phyloP scores from a whole-genome alignment of 2,329 filamentous ascomycete genomes.

The Alternaria viburni region DNA sequence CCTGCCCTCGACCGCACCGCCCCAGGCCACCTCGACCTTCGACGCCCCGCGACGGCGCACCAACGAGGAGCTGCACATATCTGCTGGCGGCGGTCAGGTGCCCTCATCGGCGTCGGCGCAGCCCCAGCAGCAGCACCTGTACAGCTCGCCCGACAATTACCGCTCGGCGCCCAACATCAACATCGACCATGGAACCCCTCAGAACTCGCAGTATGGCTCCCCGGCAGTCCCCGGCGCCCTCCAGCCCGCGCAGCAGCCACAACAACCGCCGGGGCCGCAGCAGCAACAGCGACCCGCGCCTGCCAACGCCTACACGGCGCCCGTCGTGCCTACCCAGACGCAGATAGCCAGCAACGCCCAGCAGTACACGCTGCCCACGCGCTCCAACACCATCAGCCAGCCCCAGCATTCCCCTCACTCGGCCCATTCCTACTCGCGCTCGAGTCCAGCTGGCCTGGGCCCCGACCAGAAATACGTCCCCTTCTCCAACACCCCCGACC shows the following conservation, averaged over 20 bases:
- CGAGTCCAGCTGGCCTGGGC: conserved; percentile 73
- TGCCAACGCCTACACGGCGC: conserved; percentile 63
- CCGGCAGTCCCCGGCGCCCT: conserved; percentile 64
- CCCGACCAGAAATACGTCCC: conserved; percentile 68
- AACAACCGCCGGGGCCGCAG: conserved; percentile 1
- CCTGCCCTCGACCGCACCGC: conserved; percentile 38
- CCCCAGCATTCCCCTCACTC: conserved; percentile 49
- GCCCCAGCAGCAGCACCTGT: conserved; percentile 45
- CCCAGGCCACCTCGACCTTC: conserved; percentile 54
- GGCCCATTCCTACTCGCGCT: conserved; percentile 73
- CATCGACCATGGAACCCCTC: conserved; percentile 63
- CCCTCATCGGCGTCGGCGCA: conserved; percentile 45
- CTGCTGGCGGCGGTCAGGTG: conserved; percentile 48
- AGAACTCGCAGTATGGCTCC: conserved; percentile 53
- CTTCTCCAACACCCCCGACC: conserved; percentile 69
- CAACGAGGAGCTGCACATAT: conserved; percentile 64
- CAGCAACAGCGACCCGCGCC: conserved; percentile 59
- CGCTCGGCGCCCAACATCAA: conserved; percentile 61
- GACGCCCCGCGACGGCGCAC: conserved; percentile 58
- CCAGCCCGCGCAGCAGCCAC: conserved; percentile 51
- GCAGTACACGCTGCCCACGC: conserved; percentile 69
- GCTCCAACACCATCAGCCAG: conserved; percentile 68
- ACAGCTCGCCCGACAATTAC: conserved; percentile 59
- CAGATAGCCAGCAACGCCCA: conserved; percentile 59
- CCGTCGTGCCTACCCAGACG: conserved; percentile 64